A percentile compares a stretch with the other conserved stretches of the same genome.
phyloP scores from a whole-genome alignment of 495 filamentous ascomycete genomes.

The Aspergillus avenaceus region DNA sequence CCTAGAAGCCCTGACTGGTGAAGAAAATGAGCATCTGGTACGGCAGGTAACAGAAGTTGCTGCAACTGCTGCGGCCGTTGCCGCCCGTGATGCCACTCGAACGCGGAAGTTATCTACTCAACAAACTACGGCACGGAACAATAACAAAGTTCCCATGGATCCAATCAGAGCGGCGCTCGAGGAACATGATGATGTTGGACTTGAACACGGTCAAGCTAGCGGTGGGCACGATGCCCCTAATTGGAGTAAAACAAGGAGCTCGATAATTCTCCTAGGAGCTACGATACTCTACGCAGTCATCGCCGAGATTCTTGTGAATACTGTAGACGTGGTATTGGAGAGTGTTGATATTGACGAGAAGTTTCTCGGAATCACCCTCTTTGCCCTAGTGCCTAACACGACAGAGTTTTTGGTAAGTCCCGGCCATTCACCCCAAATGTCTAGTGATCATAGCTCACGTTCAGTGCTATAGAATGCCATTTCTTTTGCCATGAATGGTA shows the following conservation, averaged over 20 bases:
- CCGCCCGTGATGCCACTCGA: slow-evolving; percentile 71
- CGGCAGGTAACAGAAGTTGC: slow-evolving; percentile 87
- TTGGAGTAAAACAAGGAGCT: slow-evolving; percentile 88
- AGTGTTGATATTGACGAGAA: slow-evolving; percentile 93
- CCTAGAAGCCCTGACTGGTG: slow-evolving; percentile 55
- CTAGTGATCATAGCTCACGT: slow-evolving; percentile 26
- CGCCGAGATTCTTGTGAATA: slow-evolving; percentile 94
- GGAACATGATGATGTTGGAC: slow-evolving; percentile 39
- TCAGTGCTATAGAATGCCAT: slow-evolving; percentile 74
- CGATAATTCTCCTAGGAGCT: slow-evolving; percentile 82
- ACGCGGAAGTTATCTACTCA: slow-evolving; percentile 44
- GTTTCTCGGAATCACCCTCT: slow-evolving; percentile 95
- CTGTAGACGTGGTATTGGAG: slow-evolving; percentile 88
- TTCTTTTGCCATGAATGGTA: slow-evolving; percentile 99
- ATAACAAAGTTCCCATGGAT: slow-evolving; percentile 24
- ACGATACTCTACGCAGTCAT: slow-evolving; percentile 93
- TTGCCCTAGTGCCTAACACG: slow-evolving; percentile 95
- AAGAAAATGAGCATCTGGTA: slow-evolving; percentile 74
- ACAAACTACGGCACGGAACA: slow-evolving; percentile 26
- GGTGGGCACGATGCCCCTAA: slow-evolving; percentile 98
- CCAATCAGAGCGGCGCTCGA: slow-evolving; percentile 25
- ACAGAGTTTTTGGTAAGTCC: slow-evolving; percentile 88
- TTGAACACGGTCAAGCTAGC: slow-evolving; percentile 34
- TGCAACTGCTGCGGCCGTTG: slow-evolving; percentile 84
- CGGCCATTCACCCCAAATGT: not conserved